Conservation (phyloP, 1,284 basidiomycete genomes). For the Apiotrichum mycotoxinovorans region DNA sequence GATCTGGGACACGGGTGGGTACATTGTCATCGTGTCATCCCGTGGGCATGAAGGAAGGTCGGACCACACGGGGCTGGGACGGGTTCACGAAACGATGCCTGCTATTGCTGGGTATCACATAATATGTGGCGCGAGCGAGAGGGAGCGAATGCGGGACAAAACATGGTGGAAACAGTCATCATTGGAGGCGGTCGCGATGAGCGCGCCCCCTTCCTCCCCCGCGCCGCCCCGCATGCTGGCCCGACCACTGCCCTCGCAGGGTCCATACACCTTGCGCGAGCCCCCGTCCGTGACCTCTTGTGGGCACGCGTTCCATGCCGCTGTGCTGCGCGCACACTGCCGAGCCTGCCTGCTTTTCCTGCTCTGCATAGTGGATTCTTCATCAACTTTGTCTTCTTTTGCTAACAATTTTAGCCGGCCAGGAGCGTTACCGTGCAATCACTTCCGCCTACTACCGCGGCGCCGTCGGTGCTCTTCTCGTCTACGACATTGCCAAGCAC, state of each 20-base stretch:
- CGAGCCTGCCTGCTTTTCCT: too few relatives aligned
- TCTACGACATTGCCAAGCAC: conserved; percentile 94
- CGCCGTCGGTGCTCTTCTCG: conserved; percentile 86
- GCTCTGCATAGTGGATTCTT: too few relatives aligned
- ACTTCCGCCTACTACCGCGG: conserved; percentile 99
- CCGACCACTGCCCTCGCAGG: too few relatives aligned
- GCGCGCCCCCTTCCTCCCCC: too few relatives aligned
- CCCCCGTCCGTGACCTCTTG: too few relatives aligned
- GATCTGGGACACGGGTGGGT: conserved; percentile 95
- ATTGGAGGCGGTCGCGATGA: too few relatives aligned
- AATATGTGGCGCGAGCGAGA: background rate
- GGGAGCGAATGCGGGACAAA: background rate
- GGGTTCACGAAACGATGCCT: background rate
- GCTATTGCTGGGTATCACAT: background rate
- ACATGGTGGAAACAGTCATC: background rate
- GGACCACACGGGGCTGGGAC: background rate
- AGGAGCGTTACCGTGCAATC: conserved; percentile 98
- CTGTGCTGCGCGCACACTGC: too few relatives aligned
- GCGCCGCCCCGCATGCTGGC: too few relatives aligned
- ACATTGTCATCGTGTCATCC: background rate
- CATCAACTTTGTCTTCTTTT: too few relatives aligned
- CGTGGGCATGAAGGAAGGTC: background rate
- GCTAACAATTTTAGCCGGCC: conserved; percentile 66
- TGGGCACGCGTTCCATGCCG: too few relatives aligned
- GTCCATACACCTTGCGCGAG: too few relatives aligned